Percentiles rank a stretch among this genome's conserved stretches.
Evolutionary conservation across 2,329 filamentous ascomycete species (phyloP).

Genomic region (Aspergillus sp.): DNA sequence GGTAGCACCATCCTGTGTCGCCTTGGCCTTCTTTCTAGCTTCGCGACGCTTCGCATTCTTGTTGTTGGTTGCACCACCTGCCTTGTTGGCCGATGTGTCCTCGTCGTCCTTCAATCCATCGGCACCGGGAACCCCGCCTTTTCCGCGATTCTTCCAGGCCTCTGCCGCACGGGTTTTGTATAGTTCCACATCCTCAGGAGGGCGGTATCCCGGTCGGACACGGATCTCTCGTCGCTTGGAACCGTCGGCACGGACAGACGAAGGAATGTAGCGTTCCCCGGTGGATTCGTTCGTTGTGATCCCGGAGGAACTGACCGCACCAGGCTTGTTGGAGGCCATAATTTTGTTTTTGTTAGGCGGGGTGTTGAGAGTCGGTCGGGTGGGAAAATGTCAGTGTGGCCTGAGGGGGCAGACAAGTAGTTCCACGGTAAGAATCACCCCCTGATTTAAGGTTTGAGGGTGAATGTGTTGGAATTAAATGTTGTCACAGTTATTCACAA

Average conservation of each 20-base stretch:
- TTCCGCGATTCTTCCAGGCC: slow-evolving; percentile 74
- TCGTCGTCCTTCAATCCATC: slow-evolving; percentile 55
- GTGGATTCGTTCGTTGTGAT: slow-evolving; percentile 74
- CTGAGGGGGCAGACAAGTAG: not conserved
- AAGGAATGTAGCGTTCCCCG: slow-evolving; percentile 85
- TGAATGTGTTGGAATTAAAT: not conserved
- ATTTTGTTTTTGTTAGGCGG: slow-evolving; percentile 30
- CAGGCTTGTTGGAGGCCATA: slow-evolving; percentile 54
- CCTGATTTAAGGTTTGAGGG: too few species aligned
- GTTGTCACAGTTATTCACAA: not conserved
- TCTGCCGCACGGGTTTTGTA: slow-evolving; percentile 93
- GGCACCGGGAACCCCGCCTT: slow-evolving; percentile 74
- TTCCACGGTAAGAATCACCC: not conserved
- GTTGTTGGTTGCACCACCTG: slow-evolving; percentile 60
- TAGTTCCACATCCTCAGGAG: slow-evolving; percentile 91
- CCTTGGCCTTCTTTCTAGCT: slow-evolving; percentile 62
- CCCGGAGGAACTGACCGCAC: slow-evolving; percentile 52
- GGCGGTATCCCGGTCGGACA: slow-evolving; percentile 88
- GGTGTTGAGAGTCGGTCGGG: not conserved
- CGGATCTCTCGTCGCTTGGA: slow-evolving; percentile 92
- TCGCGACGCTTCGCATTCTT: slow-evolving; percentile 86
- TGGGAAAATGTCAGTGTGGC: not conserved
- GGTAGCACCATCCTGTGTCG: slow-evolving; percentile 57
- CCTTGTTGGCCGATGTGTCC: slow-evolving; percentile 41
- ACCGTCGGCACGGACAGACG: slow-evolving; percentile 83